Evolutionary conservation across 2,329 filamentous ascomycete genomes (phyloP), one percentile per base, ranked within the genome.

Genomic region (Hymenoscyphus albidus): DNA sequence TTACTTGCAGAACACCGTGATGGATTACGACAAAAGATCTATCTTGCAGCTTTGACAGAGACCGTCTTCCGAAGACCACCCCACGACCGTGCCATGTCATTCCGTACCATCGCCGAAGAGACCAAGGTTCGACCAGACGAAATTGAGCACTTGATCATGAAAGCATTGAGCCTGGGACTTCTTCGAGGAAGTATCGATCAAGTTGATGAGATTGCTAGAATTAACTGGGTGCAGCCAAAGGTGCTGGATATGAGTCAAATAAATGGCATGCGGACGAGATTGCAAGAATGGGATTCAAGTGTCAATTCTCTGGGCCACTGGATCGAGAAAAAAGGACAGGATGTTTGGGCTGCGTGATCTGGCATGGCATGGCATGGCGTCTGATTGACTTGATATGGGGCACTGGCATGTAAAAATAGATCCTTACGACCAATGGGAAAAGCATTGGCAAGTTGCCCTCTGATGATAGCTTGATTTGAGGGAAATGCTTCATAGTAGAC

Each of bases 151-250:
- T 81, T 99, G 69, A 91, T 99, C 74, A 99, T 99, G 95, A 98
- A 97, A 83, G 95, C 95, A n/a, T 80, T 99, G 73, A 97, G 93
- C 75, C 79, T 99, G 71, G 95, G 95, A 0, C 82, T 99, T 71
- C 81, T 99, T 71, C 86, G 90, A 71, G 95, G 95, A 57, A 95
- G 91, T 64, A 98, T 99, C 73, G 95, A 99, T 77, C 94, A 99
- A 80, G 95, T 99, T 39, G 92, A 92, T 58, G 89, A 93, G 78
- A 88, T 98, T 70, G 95, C 95, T 55, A 88, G 93, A 76, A 97
- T 99, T 79, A 94, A 94, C 74, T 99, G 95, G 95, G 95, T 99
- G 65, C 95, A 99, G 81, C 95, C 95, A 27, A 98, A 98, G 85
- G 93, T 99, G 39, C 80, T 99, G 70, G 95, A 98, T 77, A 92